Evolutionary conservation across 2,329 filamentous ascomycete species (phyloP).

Genomic region (Claviceps humidiphila): DNA sequence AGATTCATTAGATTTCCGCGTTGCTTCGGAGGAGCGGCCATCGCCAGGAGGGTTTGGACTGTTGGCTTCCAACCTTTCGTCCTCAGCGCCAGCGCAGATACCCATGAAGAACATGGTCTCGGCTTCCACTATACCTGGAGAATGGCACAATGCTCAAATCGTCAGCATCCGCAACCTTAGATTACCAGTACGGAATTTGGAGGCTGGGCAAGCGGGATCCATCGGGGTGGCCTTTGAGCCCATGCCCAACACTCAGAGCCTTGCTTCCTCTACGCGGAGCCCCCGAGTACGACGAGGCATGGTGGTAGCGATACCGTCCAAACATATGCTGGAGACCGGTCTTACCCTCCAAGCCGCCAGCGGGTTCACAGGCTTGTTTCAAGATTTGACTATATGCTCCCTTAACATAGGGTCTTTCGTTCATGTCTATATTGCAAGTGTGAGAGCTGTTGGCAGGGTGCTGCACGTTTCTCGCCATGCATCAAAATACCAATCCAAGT

Average conservation of each 20-base stretch:
- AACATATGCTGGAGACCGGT: slow-evolving; percentile 42
- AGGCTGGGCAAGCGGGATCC: slow-evolving; percentile 77
- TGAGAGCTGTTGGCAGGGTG: slow-evolving; percentile 69
- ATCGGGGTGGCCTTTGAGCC: slow-evolving; percentile 59
- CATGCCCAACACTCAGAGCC: slow-evolving; percentile 1
- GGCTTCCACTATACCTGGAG: slow-evolving; percentile 40
- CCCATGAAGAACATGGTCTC: slow-evolving; percentile 40
- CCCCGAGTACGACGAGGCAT: slow-evolving; percentile 62
- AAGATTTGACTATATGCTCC: slow-evolving; percentile 45
- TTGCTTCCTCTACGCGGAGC: slow-evolving; percentile 8
- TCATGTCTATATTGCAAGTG: slow-evolving; percentile 77
- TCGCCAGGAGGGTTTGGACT: slow-evolving; percentile 34
- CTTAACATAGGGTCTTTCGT: slow-evolving; percentile 56
- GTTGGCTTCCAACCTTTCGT: slow-evolving; percentile 39
- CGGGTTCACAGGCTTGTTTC: slow-evolving; percentile 60
- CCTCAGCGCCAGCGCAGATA: slow-evolving; percentile 37
- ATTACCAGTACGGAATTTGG: slow-evolving; percentile 63
- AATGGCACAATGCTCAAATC: slow-evolving; percentile 72
- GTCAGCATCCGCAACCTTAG: slow-evolving; percentile 81
- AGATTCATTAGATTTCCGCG: slow-evolving; percentile 17
- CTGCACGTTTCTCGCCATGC: slow-evolving; percentile 33
- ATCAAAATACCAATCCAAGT: slow-evolving; percentile 13
- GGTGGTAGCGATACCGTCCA: slow-evolving; percentile 55
- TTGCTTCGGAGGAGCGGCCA: slow-evolving; percentile 31
- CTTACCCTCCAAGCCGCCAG: slow-evolving; percentile 51